Base-by-base conservation (phyloP, 352 stramenopile genomes). In the Pythium periplocum region DNA sequence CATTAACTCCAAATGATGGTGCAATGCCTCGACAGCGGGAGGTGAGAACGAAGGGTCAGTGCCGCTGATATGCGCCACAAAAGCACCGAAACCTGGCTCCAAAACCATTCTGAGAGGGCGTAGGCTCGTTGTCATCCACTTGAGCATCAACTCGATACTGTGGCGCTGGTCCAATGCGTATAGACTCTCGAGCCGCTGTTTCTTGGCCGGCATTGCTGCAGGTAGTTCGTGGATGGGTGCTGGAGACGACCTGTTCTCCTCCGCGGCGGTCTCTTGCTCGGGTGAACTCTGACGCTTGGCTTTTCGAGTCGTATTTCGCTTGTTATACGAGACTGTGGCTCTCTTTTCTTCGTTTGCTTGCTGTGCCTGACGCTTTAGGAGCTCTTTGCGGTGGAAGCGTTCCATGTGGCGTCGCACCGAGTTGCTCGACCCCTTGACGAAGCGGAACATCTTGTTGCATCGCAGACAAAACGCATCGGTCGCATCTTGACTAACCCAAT, bases 391-490 rank as follows among this genome's bases (percentile, higher is more conserved):
- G 64, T 81, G 71, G 56, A 75, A 78, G 41, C 69, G 68, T 63
- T 81, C 71, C 71, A 81, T 81, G 68, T 81, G 71, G 32, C 71
- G 68, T 6, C 71, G 69, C 50, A 81, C 71, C 44, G 71, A 78
- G 59, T 81, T 81, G 63, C 71, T 81, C 30, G 71, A 81, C 53
- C 71, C 71, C 50, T 81, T 81, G 48, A 64, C 64, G 62, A 81
- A 82, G 56, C 69, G 69, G 48, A 82, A 76, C 51, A 74, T 67
- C 46, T 70, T 69, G 51, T 51, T 57, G 61, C 71, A 82, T 26
- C 62, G 62, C 45, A 82, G 64, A 44, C 72, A 78, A 57, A 70
- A 82, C 3, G 72, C 72, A 53, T 78, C 69, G 10, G 60, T 69
- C 39, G 72, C 69, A 53, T 82, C 72, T 55, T 82, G 72, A 53